These are phyloP conservation scores for Amylostereum areolatum DNA, from an alignment of 1,284 basidiomycete genomes.

Conservation along the genomic window DNA sequence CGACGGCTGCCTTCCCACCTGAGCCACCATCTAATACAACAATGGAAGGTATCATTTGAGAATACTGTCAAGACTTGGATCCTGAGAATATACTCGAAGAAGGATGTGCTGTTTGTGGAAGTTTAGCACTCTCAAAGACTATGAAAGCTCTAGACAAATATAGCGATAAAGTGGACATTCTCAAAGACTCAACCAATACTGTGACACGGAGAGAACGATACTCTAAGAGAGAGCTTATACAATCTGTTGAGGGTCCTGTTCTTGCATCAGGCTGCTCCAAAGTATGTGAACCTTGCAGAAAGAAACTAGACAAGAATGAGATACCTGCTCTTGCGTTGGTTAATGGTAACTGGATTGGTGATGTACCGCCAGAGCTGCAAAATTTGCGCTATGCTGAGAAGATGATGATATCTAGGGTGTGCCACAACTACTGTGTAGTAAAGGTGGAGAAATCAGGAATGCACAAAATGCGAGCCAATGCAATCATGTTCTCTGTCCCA, in stretches of 20 bases:
- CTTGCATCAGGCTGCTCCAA: neutral
- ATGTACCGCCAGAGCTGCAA: slow-evolving; percentile 23
- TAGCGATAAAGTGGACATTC: neutral
- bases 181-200: neutral
- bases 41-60: neutral
- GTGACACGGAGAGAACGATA: neutral
- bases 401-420: slow-evolving; percentile 23
- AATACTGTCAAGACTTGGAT: neutral
- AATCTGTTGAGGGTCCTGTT: slow-evolving; percentile 3
- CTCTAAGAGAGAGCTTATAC: neutral
- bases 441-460: slow-evolving; percentile 19
- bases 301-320: slow-evolving; percentile 12
- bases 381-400: slow-evolving; percentile 26
- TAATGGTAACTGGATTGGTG: slow-evolving; percentile 33
- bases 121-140: neutral
- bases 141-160: neutral
- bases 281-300: slow-evolving; percentile 3
- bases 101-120: slow-evolving; percentile 9
- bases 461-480: slow-evolving; percentile 30
- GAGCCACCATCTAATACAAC: neutral
- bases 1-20: slow-evolving; percentile 1
- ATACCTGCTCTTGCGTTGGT: slow-evolving; percentile 24
- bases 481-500: slow-evolving; percentile 28
- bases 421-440: slow-evolving; percentile 24
- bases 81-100: slow-evolving; percentile 5